Base-by-base conservation (phyloP, 83 land plant genomes). In the Diphasiastrum complanatum region DNA sequence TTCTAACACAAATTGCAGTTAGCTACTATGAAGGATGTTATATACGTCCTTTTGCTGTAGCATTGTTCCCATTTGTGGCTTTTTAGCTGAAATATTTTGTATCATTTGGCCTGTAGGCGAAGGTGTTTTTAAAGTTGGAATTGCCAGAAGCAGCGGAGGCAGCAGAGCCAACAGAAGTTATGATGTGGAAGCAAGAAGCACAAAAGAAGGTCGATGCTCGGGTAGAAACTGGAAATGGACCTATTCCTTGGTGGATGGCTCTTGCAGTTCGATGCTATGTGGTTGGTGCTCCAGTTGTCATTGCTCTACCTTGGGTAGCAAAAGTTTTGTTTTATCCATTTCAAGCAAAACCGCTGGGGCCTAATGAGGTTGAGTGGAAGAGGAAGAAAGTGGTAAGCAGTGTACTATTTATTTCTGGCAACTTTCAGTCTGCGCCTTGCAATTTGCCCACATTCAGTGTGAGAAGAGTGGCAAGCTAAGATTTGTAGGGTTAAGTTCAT, bases 111-210 rank as follows among this genome's bases (percentile, higher is more conserved):
- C 0, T 24, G 11, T 30, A 55, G 59, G 59, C 31, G 27, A 31
- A 35, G 6, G 59, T 26, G 19, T 10, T 55, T 24, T 12, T 55
- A 11, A 27, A 35, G 24, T 52, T 70, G 20, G 74, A 70, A 37
- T 45, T 70, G 46, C 69, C 74, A 31, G 66, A 70, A 43, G 74
- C 70, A n/a, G 67, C 69, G 22, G 74, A 70, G 52, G 47, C 54
- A 19, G 51, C 58, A 0, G 74, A 70, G 36, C 74, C 74, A 20
- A 70, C 74, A 38, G 67, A 49, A 24, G 25, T 70, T 22, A 70
- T 70, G 74, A 41, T 62, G 4, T 70, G 74, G 74, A 69, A 70
- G 25, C 67, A 63, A 45, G 69, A 54, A 55, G 74, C 70, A 30
- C 69, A 70, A 43, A 51, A 49, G 48, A 63, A 70, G 45, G 35